Evolutionary conservation across 352 stramenopile species (phyloP), one percentile per base, ranked within the genome.

Genomic region (Pythium myriotylum): DNA sequence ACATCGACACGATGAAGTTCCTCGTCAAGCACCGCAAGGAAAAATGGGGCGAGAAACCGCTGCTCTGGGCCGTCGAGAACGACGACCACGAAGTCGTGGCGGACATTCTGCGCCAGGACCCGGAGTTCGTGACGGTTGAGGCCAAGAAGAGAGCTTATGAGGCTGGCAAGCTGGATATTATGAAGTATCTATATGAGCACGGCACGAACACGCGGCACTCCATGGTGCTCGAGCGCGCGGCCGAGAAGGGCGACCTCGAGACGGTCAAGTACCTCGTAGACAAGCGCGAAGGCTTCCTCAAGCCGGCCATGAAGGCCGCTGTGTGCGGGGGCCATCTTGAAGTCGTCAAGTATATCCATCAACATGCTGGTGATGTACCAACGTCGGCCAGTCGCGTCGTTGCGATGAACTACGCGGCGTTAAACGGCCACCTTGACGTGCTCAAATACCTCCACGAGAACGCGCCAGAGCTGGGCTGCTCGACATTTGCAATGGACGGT

Each of bases 171-270:
- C 41, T 45, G 17, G 72, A 84, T 35, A 72, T 88, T 51, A 70
- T 90, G n/a, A 72, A 65, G 47, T 68, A 77, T 27, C 42, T 90
- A 51, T 88, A 90, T 39, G 80, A 90, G 45, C 65, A 76, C 43
- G 65, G 72, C 16, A 59, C 68, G 10, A 76, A 81, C 46, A 4
- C 53, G 27, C 75, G 66, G 1, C 65, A 72, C 16, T 69, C 79
- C 17, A 77, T 76, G 48, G 82, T 71, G 54, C 65, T 89, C 9
- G 75, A 77, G 39, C 54, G 57, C 12, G 79, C 79, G 17, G 74
- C 68, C 32, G 54, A 69, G 17, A 66, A 67, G n/a, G 54, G 64
- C 3, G 69, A 89, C 46, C 50, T 89, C 20, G 72, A 83, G 42
- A 84, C 70, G 66, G 74, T 84, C 41, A 61, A 73, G 51, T 89